Conservation (phyloP, 2,329 filamentous ascomycete species). For the Cordyceps farinosa region DNA sequence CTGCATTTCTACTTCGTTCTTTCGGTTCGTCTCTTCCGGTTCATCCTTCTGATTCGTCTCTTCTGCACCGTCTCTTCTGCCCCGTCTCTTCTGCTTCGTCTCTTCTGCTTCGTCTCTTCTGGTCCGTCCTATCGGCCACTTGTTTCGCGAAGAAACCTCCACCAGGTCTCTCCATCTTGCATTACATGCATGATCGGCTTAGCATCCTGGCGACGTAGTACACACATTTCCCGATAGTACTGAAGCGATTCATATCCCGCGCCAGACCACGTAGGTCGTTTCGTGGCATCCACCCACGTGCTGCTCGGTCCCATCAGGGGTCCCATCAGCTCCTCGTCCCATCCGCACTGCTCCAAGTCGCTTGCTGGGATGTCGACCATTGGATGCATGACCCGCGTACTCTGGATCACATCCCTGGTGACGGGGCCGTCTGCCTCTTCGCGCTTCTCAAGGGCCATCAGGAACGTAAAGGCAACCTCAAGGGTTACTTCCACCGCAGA, state of each 20-base stretch:
- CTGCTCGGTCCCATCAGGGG: not conserved
- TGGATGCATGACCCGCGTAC: not conserved
- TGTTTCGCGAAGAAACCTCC: not conserved
- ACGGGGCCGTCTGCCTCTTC: not conserved
- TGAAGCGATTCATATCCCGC: not conserved
- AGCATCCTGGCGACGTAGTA: not conserved
- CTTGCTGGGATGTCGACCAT: not conserved
- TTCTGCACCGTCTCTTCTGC: too few species aligned
- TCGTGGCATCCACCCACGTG: not conserved
- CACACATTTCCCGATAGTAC: not conserved
- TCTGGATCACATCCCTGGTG: not conserved
- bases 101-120: too few species aligned
- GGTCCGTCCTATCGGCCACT: not conserved
- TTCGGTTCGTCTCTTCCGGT: too few species aligned
- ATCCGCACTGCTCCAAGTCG: not conserved
- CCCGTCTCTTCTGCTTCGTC: too few species aligned
- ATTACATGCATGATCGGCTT: not conserved
- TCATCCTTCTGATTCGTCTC: too few species aligned
- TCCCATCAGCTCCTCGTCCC: not conserved
- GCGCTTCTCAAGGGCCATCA: not conserved
- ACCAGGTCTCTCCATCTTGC: not conserved
- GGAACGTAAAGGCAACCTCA: not conserved
- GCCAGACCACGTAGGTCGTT: not conserved
- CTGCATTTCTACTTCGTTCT: too few species aligned
- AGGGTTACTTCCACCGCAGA: not conserved